Evolutionary conservation across 176 grass and related monocot genomes (phyloP).

Genomic region (Carex kokanica): DNA sequence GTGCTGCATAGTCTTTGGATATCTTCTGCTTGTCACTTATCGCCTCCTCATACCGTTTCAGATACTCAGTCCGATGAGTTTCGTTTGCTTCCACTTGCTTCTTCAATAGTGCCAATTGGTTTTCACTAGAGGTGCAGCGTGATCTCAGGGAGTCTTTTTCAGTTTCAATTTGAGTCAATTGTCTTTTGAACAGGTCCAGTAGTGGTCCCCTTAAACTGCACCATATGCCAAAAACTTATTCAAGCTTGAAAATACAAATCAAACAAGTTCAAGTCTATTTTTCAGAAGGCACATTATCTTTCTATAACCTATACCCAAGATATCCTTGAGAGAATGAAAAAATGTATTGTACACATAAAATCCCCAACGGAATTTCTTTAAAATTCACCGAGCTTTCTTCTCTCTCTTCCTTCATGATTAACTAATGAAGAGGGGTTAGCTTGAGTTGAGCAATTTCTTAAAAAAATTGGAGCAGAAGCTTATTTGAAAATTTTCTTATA

Average conservation of each 20-base stretch:
- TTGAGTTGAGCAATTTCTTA: background rate
- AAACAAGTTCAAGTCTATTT: background rate
- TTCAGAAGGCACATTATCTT: background rate
- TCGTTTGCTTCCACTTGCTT: constrained; percentile 89
- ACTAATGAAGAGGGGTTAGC: background rate
- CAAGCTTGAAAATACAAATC: background rate
- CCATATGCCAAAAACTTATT: constrained; percentile 15
- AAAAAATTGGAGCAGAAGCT: background rate
- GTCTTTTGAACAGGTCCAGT: constrained; percentile 81
- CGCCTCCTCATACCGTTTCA: constrained; percentile 83
- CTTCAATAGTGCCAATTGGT: constrained; percentile 67
- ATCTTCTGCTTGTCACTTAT: constrained; percentile 92
- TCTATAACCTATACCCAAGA: background rate
- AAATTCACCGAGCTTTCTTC: background rate
- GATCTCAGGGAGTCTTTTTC: constrained; percentile 70
- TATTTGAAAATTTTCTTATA: background rate
- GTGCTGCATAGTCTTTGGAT: constrained; percentile 71
- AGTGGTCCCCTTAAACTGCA: constrained; percentile 76
- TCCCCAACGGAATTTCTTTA: background rate
- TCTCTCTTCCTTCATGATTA: background rate
- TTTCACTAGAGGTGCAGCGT: constrained; percentile 83
- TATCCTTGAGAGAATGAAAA: background rate
- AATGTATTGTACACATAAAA: background rate
- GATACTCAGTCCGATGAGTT: constrained; percentile 68
- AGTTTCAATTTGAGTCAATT: constrained; percentile 64